phyloP scores from a whole-genome alignment of 2,329 filamentous ascomycete species.

The Clonostachys solani region DNA sequence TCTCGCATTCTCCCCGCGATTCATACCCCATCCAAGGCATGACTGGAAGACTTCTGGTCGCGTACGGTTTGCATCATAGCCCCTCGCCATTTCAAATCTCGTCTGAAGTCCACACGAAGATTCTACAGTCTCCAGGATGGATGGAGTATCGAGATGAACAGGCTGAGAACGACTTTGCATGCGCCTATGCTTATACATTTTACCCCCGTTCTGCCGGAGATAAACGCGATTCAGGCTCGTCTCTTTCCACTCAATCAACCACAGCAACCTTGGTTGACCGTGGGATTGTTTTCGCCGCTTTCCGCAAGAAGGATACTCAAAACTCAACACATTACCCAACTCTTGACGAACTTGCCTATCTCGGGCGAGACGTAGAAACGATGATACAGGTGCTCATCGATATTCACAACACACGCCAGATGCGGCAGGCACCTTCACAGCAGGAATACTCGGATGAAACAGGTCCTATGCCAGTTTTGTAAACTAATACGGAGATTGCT shows the following conservation, averaged over 20 bases:
- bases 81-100: slow-evolving; percentile 48
- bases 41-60: slow-evolving; percentile 48
- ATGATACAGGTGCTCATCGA: slow-evolving; percentile 50
- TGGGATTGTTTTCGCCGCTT: slow-evolving; percentile 53
- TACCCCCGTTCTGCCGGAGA: slow-evolving; percentile 32
- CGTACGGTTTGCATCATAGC: slow-evolving; percentile 47
- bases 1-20: background rate
- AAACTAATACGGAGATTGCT: no score
- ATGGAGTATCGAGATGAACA: slow-evolving; percentile 44
- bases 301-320: slow-evolving; percentile 39
- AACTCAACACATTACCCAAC: slow-evolving; percentile 24
- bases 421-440: slow-evolving; percentile 16
- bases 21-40: slow-evolving; percentile 17
- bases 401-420: slow-evolving; percentile 35
- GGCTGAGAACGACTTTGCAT: slow-evolving; percentile 39
- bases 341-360: slow-evolving; percentile 35
- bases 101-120: slow-evolving; percentile 41
- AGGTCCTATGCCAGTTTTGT: slow-evolving; percentile 25
- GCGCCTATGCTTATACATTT: slow-evolving; percentile 50
- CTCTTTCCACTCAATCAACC: background rate
- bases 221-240: background rate
- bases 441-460: slow-evolving; percentile 23
- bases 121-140: slow-evolving; percentile 45
- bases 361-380: slow-evolving; percentile 45
- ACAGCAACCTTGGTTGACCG: slow-evolving; percentile 27